These are phyloP conservation scores for Harringtonia lauricola DNA, from an alignment of 2,329 filamentous ascomycete species.

Conservation along the genomic window DNA sequence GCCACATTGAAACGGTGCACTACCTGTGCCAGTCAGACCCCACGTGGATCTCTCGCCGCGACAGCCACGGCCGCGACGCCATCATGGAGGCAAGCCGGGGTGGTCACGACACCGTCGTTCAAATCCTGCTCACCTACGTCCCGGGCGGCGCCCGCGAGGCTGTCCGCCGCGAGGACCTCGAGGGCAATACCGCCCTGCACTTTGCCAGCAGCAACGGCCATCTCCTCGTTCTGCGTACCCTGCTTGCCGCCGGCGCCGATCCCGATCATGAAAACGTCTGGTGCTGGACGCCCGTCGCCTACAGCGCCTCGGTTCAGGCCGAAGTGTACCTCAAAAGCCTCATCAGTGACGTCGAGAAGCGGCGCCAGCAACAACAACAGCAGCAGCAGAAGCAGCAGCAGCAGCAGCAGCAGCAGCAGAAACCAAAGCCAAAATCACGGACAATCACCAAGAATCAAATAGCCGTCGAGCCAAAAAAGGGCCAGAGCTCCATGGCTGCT, in stretches of 20 bases:
- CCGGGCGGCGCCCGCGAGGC: slow-evolving; percentile 41
- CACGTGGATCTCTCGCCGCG: slow-evolving; percentile 50
- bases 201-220: slow-evolving; percentile 78
- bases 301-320: slow-evolving; percentile 70
- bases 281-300: slow-evolving; percentile 75
- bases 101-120: slow-evolving; percentile 54
- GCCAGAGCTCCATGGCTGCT: not conserved
- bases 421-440: slow-evolving; percentile 4
- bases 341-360: slow-evolving; percentile 59
- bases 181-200: slow-evolving; percentile 80
- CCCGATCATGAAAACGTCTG: slow-evolving; percentile 61
- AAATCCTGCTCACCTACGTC: slow-evolving; percentile 51
- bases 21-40: slow-evolving; percentile 57
- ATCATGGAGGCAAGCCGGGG: slow-evolving; percentile 53
- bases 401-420: slow-evolving; percentile 2
- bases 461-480: slow-evolving; percentile 25
- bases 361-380: slow-evolving; percentile 27
- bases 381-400: slow-evolving; percentile 5
- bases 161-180: slow-evolving; percentile 48
- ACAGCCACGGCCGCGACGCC: slow-evolving; percentile 59
- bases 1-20: slow-evolving; percentile 64
- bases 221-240: slow-evolving; percentile 62
- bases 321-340: slow-evolving; percentile 76
- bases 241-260: slow-evolving; percentile 70
- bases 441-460: not conserved